Evolutionary conservation across 139 green algal species (phyloP).

Genomic region (Volvox africanus): DNA sequence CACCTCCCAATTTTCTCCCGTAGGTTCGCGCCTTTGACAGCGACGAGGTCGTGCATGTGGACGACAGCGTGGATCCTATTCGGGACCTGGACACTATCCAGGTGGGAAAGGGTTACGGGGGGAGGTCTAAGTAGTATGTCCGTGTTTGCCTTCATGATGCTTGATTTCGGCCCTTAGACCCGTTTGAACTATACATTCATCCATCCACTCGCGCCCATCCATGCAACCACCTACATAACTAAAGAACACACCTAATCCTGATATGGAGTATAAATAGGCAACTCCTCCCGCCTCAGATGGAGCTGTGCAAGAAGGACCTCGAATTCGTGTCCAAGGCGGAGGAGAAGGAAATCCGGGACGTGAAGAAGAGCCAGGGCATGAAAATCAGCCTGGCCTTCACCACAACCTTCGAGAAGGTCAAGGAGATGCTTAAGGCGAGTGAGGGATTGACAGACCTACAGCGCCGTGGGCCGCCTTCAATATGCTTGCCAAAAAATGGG

Average conservation of each 20-base stretch:
- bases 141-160: too few relatives aligned
- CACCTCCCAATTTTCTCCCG: not conserved
- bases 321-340: slow-evolving; percentile 70
- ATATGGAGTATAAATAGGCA: too few relatives aligned
- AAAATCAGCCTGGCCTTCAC: slow-evolving; percentile 56
- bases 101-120: not conserved
- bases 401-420: slow-evolving; percentile 54
- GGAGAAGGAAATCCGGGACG: slow-evolving; percentile 69
- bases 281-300: slow-evolving; percentile 31
- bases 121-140: too few relatives aligned
- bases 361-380: slow-evolving; percentile 84
- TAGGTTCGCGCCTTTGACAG: slow-evolving; percentile 86
- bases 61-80: slow-evolving; percentile 93
- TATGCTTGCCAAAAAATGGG: too few relatives aligned
- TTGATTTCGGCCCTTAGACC: too few relatives aligned
- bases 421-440: slow-evolving; percentile 53
- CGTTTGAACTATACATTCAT: too few relatives aligned
- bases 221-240: too few relatives aligned
- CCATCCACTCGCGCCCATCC: too few relatives aligned
- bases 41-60: slow-evolving; percentile 68
- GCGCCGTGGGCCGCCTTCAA: too few relatives aligned
- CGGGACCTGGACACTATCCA: slow-evolving; percentile 94
- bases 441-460: too few relatives aligned
- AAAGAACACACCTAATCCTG: too few relatives aligned
- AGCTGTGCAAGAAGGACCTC: slow-evolving; percentile 83